Conservation (phyloP, 176 grass and related monocot species). For the Paspalum vaginatum region DNA sequence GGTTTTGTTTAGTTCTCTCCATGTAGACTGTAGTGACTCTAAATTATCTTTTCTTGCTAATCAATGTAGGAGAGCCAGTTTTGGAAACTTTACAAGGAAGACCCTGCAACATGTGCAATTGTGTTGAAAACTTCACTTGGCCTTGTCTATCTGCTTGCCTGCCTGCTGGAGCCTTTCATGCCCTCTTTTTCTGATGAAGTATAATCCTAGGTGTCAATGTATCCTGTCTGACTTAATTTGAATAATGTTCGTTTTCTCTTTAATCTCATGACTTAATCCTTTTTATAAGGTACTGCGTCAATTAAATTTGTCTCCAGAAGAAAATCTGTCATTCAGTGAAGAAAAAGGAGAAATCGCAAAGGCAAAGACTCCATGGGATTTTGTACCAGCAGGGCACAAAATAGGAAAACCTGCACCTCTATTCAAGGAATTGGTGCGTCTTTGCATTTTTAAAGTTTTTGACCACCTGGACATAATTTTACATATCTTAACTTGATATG, state of each 20-base stretch:
- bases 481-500: constrained; percentile 27
- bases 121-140: constrained; percentile 95
- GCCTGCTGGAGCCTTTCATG: constrained; percentile 90
- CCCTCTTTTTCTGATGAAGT: constrained; percentile 89
- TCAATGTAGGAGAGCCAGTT: constrained; percentile 83
- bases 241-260: neutral
- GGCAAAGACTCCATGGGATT: constrained; percentile 81
- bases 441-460: constrained; percentile 20
- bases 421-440: constrained; percentile 83
- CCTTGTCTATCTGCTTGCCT: constrained; percentile 90
- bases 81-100: constrained; percentile 94
- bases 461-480: constrained; percentile 9
- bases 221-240: constrained; percentile 11
- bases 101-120: constrained; percentile 68
- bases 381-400: constrained; percentile 75
- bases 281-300: constrained; percentile 66
- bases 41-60: constrained; percentile 23
- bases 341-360: constrained; percentile 71
- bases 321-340: constrained; percentile 69
- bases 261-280: constrained; percentile 9
- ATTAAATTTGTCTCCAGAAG: constrained; percentile 68
- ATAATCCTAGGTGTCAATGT: constrained; percentile 30
- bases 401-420: constrained; percentile 84
- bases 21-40: neutral
- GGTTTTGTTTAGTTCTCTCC: neutral